A percentile compares a stretch with the other conserved stretches of the same genome.
Conservation (phyloP, 2,329 filamentous ascomycete genomes). For the Periconia sp. region DNA sequence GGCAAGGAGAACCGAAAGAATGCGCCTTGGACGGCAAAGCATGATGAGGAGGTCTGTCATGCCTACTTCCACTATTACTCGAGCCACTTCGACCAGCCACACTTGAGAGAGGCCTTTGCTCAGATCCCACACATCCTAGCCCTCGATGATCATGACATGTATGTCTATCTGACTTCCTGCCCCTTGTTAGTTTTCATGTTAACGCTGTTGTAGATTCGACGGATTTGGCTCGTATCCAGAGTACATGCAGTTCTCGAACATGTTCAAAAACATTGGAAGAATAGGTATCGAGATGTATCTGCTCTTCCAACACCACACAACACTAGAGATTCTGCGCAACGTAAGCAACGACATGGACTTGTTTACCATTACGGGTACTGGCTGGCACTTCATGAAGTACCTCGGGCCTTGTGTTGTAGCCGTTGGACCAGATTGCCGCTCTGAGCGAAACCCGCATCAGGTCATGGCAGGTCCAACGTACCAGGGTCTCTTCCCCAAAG, state of each 20-base stretch:
- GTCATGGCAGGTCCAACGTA: conserved; percentile 97
- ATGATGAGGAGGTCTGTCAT: conserved; percentile 94
- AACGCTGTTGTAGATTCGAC: conserved; percentile 71
- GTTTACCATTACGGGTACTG: conserved; percentile 95
- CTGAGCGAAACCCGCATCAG: conserved; percentile 86
- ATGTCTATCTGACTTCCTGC: conserved; percentile 54
- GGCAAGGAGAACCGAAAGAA: conserved; percentile 93
- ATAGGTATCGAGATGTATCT: conserved; percentile 98
- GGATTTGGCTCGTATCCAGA: conserved; percentile 97
- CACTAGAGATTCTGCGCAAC: conserved; percentile 88
- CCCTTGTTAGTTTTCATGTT: not conserved
- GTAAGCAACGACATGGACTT: conserved; percentile 87
- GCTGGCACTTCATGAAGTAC: conserved; percentile 98
- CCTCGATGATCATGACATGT: conserved; percentile 98
- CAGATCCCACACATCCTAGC: conserved; percentile 95
- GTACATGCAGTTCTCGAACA: conserved; percentile 96
- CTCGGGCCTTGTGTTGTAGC: conserved; percentile 90
- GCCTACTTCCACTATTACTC: conserved; percentile 99
- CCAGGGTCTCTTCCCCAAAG: conserved; percentile 94
- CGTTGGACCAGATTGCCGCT: conserved; percentile 88
- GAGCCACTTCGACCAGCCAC: conserved; percentile 96
- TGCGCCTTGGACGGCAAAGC: conserved; percentile 87
- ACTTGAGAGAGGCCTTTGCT: conserved; percentile 91
- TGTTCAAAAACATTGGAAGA: conserved; percentile 97
- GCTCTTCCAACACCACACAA: conserved; percentile 97